Evolutionary conservation across 2,329 filamentous ascomycete genomes (phyloP).

Genomic region (Aspergillus candidus): DNA sequence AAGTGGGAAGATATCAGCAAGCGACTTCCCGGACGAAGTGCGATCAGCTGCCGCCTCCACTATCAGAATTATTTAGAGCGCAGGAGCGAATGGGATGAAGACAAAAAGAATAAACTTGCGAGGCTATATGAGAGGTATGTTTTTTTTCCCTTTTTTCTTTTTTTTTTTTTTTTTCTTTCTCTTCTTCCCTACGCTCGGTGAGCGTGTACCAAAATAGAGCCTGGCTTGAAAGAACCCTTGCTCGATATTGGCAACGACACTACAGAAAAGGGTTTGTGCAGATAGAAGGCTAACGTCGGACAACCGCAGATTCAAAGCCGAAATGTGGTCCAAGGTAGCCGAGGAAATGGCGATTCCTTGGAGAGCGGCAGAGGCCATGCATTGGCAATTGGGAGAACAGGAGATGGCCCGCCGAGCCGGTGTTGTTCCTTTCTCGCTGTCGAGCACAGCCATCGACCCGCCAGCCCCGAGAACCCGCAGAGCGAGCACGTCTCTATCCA

Average conservation of each 20-base stretch:
- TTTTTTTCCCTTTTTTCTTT: neutral
- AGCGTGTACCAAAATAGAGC: neutral
- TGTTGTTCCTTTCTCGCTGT: slow-evolving; percentile 74
- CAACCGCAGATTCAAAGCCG: slow-evolving; percentile 73
- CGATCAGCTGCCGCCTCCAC: slow-evolving; percentile 88
- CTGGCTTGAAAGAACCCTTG: neutral
- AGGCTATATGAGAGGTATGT: slow-evolving; percentile 88
- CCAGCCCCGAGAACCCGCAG: slow-evolving; percentile 31
- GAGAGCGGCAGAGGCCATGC: slow-evolving; percentile 95
- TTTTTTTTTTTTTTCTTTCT: too few species aligned
- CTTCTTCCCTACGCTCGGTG: neutral
- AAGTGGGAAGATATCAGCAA: slow-evolving; percentile 99
- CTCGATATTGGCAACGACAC: neutral
- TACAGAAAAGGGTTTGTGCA: neutral
- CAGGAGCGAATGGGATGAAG: slow-evolving; percentile 91
- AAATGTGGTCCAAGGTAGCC: slow-evolving; percentile 96
- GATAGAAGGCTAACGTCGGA: slow-evolving; percentile 7
- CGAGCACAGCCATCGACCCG: slow-evolving; percentile 51
- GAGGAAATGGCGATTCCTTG: slow-evolving; percentile 94
- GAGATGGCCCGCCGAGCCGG: slow-evolving; percentile 93
- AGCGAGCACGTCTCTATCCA: slow-evolving; percentile 34
- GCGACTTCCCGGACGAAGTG: slow-evolving; percentile 78
- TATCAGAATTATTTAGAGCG: slow-evolving; percentile 97
- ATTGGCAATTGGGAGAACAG: slow-evolving; percentile 89
- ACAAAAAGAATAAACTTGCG: slow-evolving; percentile 94